Evolutionary conservation across 2,329 filamentous ascomycete genomes (phyloP).

Genomic region (Geosmithia putterillii): DNA sequence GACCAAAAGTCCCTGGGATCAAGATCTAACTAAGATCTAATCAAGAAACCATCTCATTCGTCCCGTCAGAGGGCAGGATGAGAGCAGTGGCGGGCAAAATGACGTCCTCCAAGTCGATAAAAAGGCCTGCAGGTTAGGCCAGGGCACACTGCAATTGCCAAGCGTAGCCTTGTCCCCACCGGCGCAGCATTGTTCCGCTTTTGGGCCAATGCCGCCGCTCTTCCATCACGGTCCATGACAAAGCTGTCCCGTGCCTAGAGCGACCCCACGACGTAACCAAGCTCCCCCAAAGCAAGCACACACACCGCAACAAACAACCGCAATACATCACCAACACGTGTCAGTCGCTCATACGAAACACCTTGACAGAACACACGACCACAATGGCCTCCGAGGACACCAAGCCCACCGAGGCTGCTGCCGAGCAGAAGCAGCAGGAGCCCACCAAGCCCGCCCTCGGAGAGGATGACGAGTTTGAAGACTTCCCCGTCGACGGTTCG

Average conservation of each 20-base stretch:
- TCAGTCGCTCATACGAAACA: neutral
- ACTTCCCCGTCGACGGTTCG: constrained; percentile 91
- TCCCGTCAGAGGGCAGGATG: too few relatives aligned
- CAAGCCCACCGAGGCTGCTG: constrained; percentile 20
- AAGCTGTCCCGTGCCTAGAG: neutral
- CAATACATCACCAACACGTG: neutral
- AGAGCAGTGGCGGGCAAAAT: too few relatives aligned
- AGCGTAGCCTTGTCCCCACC: neutral
- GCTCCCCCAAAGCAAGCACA: neutral
- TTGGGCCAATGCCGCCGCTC: neutral
- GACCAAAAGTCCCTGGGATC: too few relatives aligned
- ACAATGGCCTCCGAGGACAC: constrained; percentile 14
- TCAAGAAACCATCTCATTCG: too few relatives aligned
- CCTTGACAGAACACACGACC: neutral
- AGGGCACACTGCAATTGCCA: too few relatives aligned
- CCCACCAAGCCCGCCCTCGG: constrained; percentile 53
- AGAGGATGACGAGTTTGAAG: constrained; percentile 98
- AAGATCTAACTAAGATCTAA: too few relatives aligned
- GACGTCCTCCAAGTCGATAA: too few relatives aligned
- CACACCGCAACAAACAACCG: neutral
- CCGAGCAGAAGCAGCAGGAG: constrained; percentile 18
- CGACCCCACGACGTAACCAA: neutral
- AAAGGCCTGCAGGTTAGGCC: too few relatives aligned
- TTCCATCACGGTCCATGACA: neutral
- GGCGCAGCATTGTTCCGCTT: neutral